Evolutionary conservation across 2,329 filamentous ascomycete species (phyloP), one percentile per base, ranked within the genome.

Genomic region (Hymenoscyphus linearis): DNA sequence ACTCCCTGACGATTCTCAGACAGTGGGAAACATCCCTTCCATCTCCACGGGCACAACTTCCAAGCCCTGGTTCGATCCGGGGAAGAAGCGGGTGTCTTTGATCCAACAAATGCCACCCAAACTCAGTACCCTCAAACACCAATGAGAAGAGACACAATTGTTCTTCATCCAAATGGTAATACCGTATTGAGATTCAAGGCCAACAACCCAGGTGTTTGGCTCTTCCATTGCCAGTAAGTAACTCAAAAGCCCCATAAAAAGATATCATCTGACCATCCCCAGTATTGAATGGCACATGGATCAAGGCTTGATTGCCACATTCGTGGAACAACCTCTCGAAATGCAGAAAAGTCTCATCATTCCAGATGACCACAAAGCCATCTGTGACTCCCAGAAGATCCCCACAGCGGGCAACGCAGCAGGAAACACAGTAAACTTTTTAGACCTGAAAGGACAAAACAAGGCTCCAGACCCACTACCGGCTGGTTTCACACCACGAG

Each of bases 271-370:
- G 18, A 47, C 40, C 18, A 22, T 12, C n/a, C 18, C 87, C 73
- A 89, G 91, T 72, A 87, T 93, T 58, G 88, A 90, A 70, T 93
- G 88, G 88, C 88, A 91, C 71, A 78, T 90, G 61, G 76, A 81
- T 1, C 85, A 84, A 2, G 88, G 88, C n/a, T 78, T 91, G 2
- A 77, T 85, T 3, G 82, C 85, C 26, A 85, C 84, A 1, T 82
- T 90, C 65, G 74, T 72, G 13, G 71, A 72, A 60, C 68, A 68
- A n/a, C 71, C 71, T 5, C 57, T 71, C 10, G 66, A 72, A 40
- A 22, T 72, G n/a, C 71, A 72, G 37, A 66, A 69, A 47, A 47
- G 58, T 0, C 67, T 88, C 37, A 76, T 74, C 0, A 82, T 96
- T 22, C 89, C 90, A 0, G 67, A 79, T 14, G 74, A 82, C 58